phyloP scores from a whole-genome alignment of 176 grass and related monocot species.

The Avena sativa region DNA sequence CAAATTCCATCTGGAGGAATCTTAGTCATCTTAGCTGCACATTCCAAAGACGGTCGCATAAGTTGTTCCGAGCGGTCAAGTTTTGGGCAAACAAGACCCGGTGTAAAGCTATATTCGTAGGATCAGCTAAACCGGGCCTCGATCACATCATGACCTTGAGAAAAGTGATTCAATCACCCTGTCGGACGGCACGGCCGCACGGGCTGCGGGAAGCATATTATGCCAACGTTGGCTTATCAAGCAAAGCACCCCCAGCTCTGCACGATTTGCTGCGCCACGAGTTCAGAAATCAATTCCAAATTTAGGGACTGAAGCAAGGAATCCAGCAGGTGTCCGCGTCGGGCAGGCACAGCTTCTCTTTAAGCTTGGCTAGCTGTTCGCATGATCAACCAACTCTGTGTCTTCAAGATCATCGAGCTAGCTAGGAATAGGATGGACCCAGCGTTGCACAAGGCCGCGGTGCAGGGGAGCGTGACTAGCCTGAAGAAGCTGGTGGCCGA shows the following conservation, averaged over 20 bases:
- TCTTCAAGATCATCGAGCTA: background rate
- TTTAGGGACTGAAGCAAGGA: background rate
- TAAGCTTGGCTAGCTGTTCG: background rate
- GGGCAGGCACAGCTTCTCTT: background rate
- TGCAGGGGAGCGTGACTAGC: constrained; percentile 31
- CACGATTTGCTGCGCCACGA: background rate
- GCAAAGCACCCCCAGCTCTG: background rate
- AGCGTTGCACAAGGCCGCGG: constrained; percentile 52
- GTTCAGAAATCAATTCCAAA: background rate
- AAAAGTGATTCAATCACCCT: too few relatives aligned
- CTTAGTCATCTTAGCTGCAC: too few relatives aligned
- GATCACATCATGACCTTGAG: too few relatives aligned
- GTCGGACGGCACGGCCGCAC: too few relatives aligned
- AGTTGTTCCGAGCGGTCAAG: too few relatives aligned
- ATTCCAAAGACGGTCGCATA: too few relatives aligned
- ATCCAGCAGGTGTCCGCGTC: background rate
- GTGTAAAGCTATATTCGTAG: too few relatives aligned
- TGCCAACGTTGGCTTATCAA: background rate
- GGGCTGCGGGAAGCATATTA: background rate
- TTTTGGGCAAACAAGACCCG: too few relatives aligned
- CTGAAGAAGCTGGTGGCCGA: background rate
- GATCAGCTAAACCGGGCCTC: too few relatives aligned
- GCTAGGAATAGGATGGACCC: constrained; percentile 52
- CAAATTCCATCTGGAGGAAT: too few relatives aligned
- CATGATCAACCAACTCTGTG: background rate